Evolutionary conservation across 306 rosid genomes (phyloP).

Genomic region (Gastrolobium villosum): DNA sequence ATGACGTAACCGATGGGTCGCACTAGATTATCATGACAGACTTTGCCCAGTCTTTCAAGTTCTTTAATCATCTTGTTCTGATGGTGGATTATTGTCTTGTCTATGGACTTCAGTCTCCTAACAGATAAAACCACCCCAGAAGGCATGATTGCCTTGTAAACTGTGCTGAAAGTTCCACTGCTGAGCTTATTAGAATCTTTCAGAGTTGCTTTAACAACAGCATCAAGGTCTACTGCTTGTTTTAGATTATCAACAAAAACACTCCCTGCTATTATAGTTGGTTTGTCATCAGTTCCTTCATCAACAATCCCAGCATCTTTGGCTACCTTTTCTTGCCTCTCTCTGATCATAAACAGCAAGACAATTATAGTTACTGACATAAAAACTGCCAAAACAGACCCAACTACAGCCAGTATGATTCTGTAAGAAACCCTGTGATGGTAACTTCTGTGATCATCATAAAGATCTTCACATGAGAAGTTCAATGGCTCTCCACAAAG

Average conservation of each 20-base stretch:
- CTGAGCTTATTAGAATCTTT: conserved; percentile 88
- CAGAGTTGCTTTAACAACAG: conserved; percentile 87
- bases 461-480: conserved; percentile 67
- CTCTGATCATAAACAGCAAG: conserved; percentile 87
- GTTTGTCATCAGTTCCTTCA: conserved; percentile 60
- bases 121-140: conserved; percentile 89
- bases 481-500: conserved; percentile 95
- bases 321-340: conserved; percentile 89
- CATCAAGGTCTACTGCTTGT: conserved; percentile 94
- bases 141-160: conserved; percentile 96
- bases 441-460: conserved; percentile 57
- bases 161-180: conserved; percentile 93
- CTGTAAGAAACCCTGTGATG: conserved; percentile 93
- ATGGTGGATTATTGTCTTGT: conserved; percentile 93
- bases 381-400: conserved; percentile 93
- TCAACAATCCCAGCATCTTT: conserved; percentile 73
- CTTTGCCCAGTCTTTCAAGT: conserved; percentile 93
- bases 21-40: conserved; percentile 85
- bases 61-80: conserved; percentile 98
- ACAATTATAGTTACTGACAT: conserved; percentile 85
- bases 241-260: conserved; percentile 85
- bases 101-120: conserved; percentile 93
- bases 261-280: conserved; percentile 80
- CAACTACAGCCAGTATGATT: conserved; percentile 87
- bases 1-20: conserved; percentile 95